Evolutionary conservation across 352 stramenopile species (phyloP), one percentile per base, ranked within the genome.

Genomic region (Phytophthora sansomeana): DNA sequence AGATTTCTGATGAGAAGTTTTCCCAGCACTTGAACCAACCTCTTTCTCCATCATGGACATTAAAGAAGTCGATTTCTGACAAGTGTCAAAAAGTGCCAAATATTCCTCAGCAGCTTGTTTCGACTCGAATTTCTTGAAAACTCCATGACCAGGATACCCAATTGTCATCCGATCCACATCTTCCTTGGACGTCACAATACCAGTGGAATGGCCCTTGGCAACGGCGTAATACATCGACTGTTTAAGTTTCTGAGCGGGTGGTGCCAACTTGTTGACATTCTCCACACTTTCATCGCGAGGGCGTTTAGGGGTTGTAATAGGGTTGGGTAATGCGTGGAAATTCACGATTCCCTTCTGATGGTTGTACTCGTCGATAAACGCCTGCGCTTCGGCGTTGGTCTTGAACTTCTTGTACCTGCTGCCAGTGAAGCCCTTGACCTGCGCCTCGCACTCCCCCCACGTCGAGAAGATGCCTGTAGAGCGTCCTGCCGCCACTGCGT

Each of bases 381-480:
- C 64, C 14, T 81, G 60, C 6, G 87, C 87, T 39, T 92, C 71
- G 8, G 46, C 48, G 28, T 68, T 21, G 5, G 73, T 84, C 30
- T 76, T 56, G 59, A 93, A 92, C 51, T 91, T 92, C 62, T 95
- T 92, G 61, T 71, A 92, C 14, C 52, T 67, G 19, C 75, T 72
- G 13, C 74, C 75, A 10, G 50, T 49, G 47, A 87, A 90, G 16
- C 83, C 80, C 55, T 87, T 81, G 10, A 95, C 81, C 41, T 88
- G 72, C 35, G 70, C 69, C 50, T 93, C 55, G 24, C 59, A 71
- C 49, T 74, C 65, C 3, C 26, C 26, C 87, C 84, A 95, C 6
- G 81, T 78, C 17, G 47, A 67, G 67, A 85, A 93, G 42, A 95
- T 55, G 39, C 84, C 87, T 0, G 68, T 75, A 0, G 43, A 63